Evolutionary conservation across 75 land plant genomes (phyloP), one percentile per base, ranked within the genome.

Genomic region (Cunninghamia lanceolata): DNA sequence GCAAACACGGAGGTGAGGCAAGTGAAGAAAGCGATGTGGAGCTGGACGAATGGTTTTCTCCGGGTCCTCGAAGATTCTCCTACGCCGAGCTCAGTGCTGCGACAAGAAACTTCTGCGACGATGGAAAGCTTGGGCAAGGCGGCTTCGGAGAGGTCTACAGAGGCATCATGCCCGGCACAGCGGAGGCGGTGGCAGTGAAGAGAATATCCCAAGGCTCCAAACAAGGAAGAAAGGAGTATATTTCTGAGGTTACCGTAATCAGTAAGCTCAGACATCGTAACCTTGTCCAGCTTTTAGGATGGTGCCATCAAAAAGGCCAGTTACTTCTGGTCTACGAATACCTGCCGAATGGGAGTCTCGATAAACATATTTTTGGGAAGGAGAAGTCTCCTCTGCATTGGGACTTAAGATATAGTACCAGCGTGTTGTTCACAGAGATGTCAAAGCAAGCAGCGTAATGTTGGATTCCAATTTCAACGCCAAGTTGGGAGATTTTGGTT

Each of bases 211-310:
- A 50, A 85, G 46, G 86, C 89, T 50, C 91, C 93, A 85, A 91
- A 88, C 86, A 91, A 91, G 35, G 89, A 90, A 3, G 91, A 92
- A 50, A 50, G 52, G 52, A 50, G 14, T 50, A 50, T 13, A 84
- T 86, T 19, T 90, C 95, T 0, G 93, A 92, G 74, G 86, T 89
- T 14, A 86, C 71, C 9, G 82, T 76, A 40, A 90, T 90, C 17
- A 87, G 92, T 19, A 88, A 85, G 42, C 42, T 92, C 80, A 52
- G 89, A 63, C 93, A 90, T 83, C 70, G 86, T 46, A 92, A 92
- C 71, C 52, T 92, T 56, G 91, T 92, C 11, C 86, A 86, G 76
- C 87, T 92, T n/a, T 53, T 87, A 14, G 93, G 28, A 92, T 84
- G 42, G 77, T 15, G 88, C 82, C 30, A 87, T 35, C 15, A 84